A percentile compares a stretch with the other conserved stretches of the same genome.
phyloP scores from a whole-genome alignment of 225 moss, liverwort and hornwort genomes.

The Straminergon stramineum region DNA sequence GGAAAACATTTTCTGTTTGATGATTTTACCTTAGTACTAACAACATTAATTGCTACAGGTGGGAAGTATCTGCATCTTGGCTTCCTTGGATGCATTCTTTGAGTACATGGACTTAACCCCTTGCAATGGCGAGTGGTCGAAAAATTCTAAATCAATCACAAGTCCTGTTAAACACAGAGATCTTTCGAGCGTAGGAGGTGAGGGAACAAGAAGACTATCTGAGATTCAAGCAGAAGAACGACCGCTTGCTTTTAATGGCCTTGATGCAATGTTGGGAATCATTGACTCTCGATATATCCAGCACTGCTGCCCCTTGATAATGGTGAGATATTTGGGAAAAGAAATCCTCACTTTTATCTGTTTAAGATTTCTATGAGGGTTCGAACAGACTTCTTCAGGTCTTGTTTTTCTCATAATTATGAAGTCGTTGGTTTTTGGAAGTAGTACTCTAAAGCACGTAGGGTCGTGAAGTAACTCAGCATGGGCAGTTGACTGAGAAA shows the following conservation, averaged over 20 bases:
- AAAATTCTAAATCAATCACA: slow-evolving; percentile 1
- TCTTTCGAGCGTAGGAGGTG: not conserved
- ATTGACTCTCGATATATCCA: slow-evolving; percentile 59
- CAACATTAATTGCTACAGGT: slow-evolving; percentile 17
- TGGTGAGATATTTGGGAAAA: slow-evolving; percentile 28
- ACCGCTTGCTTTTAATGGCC: slow-evolving; percentile 30
- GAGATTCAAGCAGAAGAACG: slow-evolving; percentile 25
- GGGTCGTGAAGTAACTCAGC: not conserved
- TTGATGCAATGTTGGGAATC: slow-evolving; percentile 58
- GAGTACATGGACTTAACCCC: slow-evolving; percentile 51
- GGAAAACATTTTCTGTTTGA: not conserved
- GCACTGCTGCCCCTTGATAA: slow-evolving; percentile 60
- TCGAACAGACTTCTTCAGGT: not conserved
- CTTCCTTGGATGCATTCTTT: slow-evolving; percentile 69
- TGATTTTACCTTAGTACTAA: not conserved
- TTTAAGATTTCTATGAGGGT: not conserved
- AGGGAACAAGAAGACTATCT: slow-evolving; percentile 13
- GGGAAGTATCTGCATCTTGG: slow-evolving; percentile 62
- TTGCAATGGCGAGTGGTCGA: slow-evolving; percentile 23
- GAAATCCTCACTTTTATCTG: not conserved
- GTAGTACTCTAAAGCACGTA: not conserved
- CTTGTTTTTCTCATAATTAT: not conserved
- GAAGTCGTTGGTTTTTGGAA: not conserved
- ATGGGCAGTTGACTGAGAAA: not conserved
- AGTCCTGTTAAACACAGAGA: slow-evolving; percentile 15